Conservation (phyloP, 441 rosid genomes). For the Arabidopsis hybrid region DNA sequence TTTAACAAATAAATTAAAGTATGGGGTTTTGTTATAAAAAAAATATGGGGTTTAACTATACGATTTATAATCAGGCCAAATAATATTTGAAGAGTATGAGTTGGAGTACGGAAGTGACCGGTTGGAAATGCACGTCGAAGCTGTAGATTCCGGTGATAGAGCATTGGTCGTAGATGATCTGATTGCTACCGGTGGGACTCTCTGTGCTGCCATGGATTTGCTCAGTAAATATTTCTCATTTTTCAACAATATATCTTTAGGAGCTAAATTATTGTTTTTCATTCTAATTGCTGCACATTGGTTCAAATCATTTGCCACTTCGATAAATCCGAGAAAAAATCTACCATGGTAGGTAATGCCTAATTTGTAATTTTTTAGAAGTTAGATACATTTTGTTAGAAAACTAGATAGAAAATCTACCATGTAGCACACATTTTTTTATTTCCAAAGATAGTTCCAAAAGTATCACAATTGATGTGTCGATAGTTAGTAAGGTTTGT, state of each 20-base stretch:
- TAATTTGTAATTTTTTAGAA: no score
- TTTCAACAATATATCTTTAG: neutral
- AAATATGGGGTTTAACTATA: neutral
- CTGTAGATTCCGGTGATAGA: slow-evolving; percentile 67
- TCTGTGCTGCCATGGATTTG: slow-evolving; percentile 80
- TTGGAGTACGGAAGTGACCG: slow-evolving; percentile 88
- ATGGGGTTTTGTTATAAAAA: neutral
- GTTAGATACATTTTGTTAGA: no score
- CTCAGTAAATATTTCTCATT: slow-evolving; percentile 55
- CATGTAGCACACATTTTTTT: no score
- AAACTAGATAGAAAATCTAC: no score
- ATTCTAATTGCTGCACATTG: neutral
- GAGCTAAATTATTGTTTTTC: neutral
- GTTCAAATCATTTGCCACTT: neutral
- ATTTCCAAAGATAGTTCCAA: no score
- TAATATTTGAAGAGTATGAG: slow-evolving; percentile 73
- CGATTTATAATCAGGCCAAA: slow-evolving; percentile 55
- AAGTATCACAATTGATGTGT: no score
- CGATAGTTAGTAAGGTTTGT: no score
- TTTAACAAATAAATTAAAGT: neutral
- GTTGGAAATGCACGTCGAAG: slow-evolving; percentile 90
- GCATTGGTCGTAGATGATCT: slow-evolving; percentile 88
- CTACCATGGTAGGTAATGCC: no score
- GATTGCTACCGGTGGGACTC: slow-evolving; percentile 93
- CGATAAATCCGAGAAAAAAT: neutral